phyloP scores from a whole-genome alignment of 2,329 filamentous ascomycete genomes.

The Aaosphaeria pasadenensis region DNA sequence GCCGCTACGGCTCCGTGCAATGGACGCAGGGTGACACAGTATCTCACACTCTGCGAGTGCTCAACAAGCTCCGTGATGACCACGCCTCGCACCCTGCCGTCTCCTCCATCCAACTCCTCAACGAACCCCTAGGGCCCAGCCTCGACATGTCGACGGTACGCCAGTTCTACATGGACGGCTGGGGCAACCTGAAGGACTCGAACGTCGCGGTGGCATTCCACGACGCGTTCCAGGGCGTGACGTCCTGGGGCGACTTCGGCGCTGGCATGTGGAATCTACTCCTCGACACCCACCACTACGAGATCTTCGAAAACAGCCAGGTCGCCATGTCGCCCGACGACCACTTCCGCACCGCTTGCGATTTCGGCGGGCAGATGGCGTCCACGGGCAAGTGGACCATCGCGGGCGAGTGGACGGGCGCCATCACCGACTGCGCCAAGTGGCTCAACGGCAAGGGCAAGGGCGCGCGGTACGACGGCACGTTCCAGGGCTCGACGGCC shows the following conservation, averaged over 20 bases:
- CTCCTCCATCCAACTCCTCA: constrained; percentile 46
- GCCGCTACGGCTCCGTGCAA: constrained; percentile 46
- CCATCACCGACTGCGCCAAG: constrained; percentile 47
- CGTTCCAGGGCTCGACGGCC: constrained; percentile 33
- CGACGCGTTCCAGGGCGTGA: constrained; percentile 47
- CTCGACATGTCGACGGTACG: constrained; percentile 43
- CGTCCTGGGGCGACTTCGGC: constrained; percentile 44
- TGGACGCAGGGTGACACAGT: constrained; percentile 46
- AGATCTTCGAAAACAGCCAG: constrained; percentile 42
- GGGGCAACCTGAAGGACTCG: constrained; percentile 43
- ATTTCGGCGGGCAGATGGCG: constrained; percentile 46
- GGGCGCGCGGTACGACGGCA: constrained; percentile 47
- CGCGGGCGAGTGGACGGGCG: constrained; percentile 47
- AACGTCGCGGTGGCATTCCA: constrained; percentile 45
- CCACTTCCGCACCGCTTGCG: constrained; percentile 43
- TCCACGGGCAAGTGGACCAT: constrained; percentile 47
- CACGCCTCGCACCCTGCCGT: constrained; percentile 45
- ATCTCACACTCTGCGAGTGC: constrained; percentile 26
- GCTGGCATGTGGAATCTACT: constrained; percentile 43
- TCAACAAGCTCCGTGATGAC: constrained; percentile 48
- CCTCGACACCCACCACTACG: constrained; percentile 49
- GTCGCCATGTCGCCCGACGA: constrained; percentile 37
- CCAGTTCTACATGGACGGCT: constrained; percentile 49
- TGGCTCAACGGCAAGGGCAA: constrained; percentile 48
- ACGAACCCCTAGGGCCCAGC: constrained; percentile 45